Base-by-base conservation (phyloP, 2,329 filamentous ascomycete species). In the Talaromyces sp. region DNA sequence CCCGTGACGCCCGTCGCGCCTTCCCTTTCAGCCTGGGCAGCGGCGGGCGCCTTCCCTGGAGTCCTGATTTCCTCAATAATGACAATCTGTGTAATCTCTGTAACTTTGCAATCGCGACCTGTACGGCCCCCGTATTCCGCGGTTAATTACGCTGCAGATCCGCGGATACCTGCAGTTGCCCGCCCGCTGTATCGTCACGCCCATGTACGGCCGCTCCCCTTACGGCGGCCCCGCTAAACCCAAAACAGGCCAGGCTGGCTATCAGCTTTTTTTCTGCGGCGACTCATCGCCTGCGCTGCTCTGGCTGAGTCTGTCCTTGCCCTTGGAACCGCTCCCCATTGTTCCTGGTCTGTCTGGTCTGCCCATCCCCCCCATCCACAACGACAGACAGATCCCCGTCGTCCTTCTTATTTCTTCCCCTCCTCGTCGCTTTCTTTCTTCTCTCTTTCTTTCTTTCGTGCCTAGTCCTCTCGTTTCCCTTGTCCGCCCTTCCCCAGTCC, bases 401-500 rank as follows among this genome's bases (percentile, higher is more conserved):
- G 36, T 17, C 44, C 53, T 55, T 17, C 54, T 44, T 56, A 25
- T 56, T 56, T 19, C n/a, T 56, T 19, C n/a, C 36, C 36, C 30
- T 56, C 32, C 42, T 52, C 54, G 51, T 52, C 57, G 57, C 49
- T 57, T 59, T 62, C 60, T 52, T 64, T 55, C 54, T 52, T 51
- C 60, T 60, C 62, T 60, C 9, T 61, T 62, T 58, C 66, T 36
- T 22, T 56, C 30, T 44, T 28, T 42, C 30, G n/a, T 44, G 54
- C 11, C 17, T 17, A 13, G 27, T 27, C 32, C 59, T 57, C 58
- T 42, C 61, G 52, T 62, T 56, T 61, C 58, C 61, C 60, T 49
- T 63, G 30, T 60, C 49, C 58, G 63, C n/a, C 42, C 11, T 22
- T 63, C 63, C 32, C 56, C 63, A 59, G 58, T 66, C 65, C 47